phyloP scores from a whole-genome alignment of 495 filamentous ascomycete genomes.

The Hypomontagnella submonticulosa region DNA sequence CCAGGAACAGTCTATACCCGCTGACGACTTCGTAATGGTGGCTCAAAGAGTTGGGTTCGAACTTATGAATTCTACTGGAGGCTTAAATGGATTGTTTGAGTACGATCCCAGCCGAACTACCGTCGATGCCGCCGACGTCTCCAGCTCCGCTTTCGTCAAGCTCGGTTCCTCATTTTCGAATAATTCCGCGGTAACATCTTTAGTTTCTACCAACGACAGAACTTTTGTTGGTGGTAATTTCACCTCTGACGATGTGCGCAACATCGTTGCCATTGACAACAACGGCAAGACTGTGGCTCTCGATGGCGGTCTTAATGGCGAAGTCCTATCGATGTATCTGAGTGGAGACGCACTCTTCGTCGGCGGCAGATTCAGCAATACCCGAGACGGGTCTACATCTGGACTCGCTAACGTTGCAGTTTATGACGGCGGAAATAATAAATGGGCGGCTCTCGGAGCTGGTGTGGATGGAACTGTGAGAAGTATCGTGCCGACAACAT shows the following conservation, averaged over 20 bases:
- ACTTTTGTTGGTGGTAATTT: slow-evolving; percentile 91
- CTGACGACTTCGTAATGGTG: slow-evolving; percentile 74
- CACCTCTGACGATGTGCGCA: slow-evolving; percentile 68
- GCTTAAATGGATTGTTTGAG: slow-evolving; percentile 91
- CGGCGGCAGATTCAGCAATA: slow-evolving; percentile 86
- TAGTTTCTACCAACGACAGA: slow-evolving; percentile 67
- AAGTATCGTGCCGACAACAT: slow-evolving; percentile 75
- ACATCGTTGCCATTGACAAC: slow-evolving; percentile 79
- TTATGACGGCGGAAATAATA: slow-evolving; percentile 73
- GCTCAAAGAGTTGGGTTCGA: slow-evolving; percentile 86
- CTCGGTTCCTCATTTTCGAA: slow-evolving; percentile 74
- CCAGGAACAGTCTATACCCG: slow-evolving; percentile 62
- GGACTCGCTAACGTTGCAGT: slow-evolving; percentile 79
- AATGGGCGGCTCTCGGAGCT: slow-evolving; percentile 83
- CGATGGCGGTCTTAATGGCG: slow-evolving; percentile 82
- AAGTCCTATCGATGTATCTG: slow-evolving; percentile 74
- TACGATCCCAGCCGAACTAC: slow-evolving; percentile 74
- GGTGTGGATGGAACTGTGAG: slow-evolving; percentile 86
- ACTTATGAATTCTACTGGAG: slow-evolving; percentile 72
- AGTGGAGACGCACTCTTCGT: slow-evolving; percentile 77
- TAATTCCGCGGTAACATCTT: slow-evolving; percentile 71
- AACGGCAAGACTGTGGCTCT: slow-evolving; percentile 68
- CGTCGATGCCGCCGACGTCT: slow-evolving; percentile 70
- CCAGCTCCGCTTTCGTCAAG: slow-evolving; percentile 75
- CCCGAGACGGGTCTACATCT: slow-evolving; percentile 65